Evolutionary conservation across 768 basidiomycete genomes (phyloP), one percentile per base, ranked within the genome.

Genomic region (Clavaria fumosa): DNA sequence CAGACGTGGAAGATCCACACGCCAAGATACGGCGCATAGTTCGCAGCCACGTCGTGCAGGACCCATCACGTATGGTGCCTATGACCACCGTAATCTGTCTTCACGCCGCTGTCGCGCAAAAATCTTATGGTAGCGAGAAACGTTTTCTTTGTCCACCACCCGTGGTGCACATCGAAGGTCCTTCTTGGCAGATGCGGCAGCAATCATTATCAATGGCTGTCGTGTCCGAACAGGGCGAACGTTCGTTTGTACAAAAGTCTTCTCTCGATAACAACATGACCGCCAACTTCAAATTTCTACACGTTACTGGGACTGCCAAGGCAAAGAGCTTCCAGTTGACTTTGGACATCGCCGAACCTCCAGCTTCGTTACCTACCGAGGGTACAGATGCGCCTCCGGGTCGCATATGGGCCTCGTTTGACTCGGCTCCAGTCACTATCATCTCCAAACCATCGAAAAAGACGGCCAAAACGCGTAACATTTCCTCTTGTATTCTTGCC

Each of bases 381-480:
- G 60, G 61, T 38, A 49, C 49, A 23, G 69, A 73, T 26, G 53
- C 62, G 23, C 56, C 62, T 28, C 56, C 59, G 44, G 81, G 79
- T 45, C 79, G 83, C 42, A 56, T 80, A 41, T 93, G 88, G 89
- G 86, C 85, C 6, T 75, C 82, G 22, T 89, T 95, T 62, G 78
- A 86, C 55, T 93, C 89, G 21, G 78, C 83, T 23, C 84, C 88
- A 33, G 80, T 96, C 49, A 79, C 82, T 32, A 89, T 95, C 60
- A 90, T 96, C 51, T 91, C 90, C 50, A 95, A 95, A 57, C 90
- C 90, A 23, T 90, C 88, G 42, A 91, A 91, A 70, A 91, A 90
- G 67, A 93, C 88, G 7, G 85, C 85, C 41, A 93, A 91, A 63
- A 89, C 89, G 49, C 79, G 89, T 61, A 79, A 84, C 63, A 81